phyloP scores from a whole-genome alignment of 1,139 yeast species.

The Candida glucosophila region DNA sequence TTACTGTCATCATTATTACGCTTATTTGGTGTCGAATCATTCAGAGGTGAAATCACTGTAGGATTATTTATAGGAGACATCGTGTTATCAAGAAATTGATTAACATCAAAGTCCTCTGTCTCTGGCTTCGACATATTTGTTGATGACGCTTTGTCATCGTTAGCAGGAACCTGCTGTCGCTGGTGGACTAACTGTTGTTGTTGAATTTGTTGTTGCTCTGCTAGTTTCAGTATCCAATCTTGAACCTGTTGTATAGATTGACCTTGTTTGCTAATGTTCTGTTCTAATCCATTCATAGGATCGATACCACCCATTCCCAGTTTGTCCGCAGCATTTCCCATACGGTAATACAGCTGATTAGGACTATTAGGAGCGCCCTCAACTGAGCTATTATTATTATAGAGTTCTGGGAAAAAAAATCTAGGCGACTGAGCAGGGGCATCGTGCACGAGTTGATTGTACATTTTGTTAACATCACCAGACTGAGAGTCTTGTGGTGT shows the following conservation, averaged over 20 bases:
- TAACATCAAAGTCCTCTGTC: constrained; percentile 30
- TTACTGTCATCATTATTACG: constrained; percentile 2
- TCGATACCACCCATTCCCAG: constrained; percentile 8
- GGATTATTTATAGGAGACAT: too few species aligned
- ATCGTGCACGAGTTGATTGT: constrained; percentile 24
- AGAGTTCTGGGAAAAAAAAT: constrained; percentile 25
- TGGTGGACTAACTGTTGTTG: constrained; percentile 17
- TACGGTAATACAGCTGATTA: constrained; percentile 3
- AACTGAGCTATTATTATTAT: constrained; percentile 9
- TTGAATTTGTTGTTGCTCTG: constrained; percentile 28
- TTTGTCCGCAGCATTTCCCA: constrained; percentile 2
- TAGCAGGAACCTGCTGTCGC: constrained; percentile 7
- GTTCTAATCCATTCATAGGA: constrained; percentile 29
- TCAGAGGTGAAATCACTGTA: constrained; percentile 1
- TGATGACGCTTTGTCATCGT: constrained; percentile 1
- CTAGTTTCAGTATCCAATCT: constrained; percentile 46
- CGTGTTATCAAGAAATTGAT: constrained; percentile 21
- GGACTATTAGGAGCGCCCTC: constrained; percentile 7
- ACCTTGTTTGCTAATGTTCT: constrained; percentile 41
- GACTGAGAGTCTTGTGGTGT: constrained; percentile 10
- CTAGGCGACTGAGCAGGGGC: constrained; percentile 19
- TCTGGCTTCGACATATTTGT: constrained; percentile 6
- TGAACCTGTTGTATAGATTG: constrained; percentile 50
- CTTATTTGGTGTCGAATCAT: constrained; percentile 1
- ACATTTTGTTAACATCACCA: constrained; percentile 18